Conservation (phyloP, 2,329 filamentous ascomycete species). For the Epichloe gansuensis region DNA sequence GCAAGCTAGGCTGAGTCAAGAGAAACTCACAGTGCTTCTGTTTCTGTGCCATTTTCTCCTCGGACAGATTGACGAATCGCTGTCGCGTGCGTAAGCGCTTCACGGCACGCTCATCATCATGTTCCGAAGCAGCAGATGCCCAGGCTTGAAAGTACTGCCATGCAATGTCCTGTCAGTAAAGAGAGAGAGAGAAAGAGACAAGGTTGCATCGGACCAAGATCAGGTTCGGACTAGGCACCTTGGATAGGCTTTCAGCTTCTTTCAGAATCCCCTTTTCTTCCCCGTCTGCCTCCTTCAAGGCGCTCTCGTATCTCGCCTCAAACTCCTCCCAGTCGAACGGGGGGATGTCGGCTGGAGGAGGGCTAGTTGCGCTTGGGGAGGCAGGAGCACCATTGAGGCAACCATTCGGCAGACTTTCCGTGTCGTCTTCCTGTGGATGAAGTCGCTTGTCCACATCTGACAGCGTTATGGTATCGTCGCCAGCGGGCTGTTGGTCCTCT, state of each 20-base stretch:
- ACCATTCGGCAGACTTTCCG: slow-evolving; percentile 24
- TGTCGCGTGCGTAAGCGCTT: slow-evolving; percentile 74
- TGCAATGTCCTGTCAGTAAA: background rate
- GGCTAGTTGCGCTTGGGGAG: slow-evolving; percentile 17
- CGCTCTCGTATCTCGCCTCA: slow-evolving; percentile 52
- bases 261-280: slow-evolving; percentile 53
- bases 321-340: slow-evolving; percentile 70
- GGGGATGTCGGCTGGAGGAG: slow-evolving; percentile 35
- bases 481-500: slow-evolving; percentile 7
- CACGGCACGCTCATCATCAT: slow-evolving; percentile 64
- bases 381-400: slow-evolving; percentile 18
- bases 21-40: slow-evolving; percentile 61
- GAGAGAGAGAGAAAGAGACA: background rate
- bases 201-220: background rate
- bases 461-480: slow-evolving; percentile 10
- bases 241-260: slow-evolving; percentile 55
- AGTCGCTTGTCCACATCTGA: slow-evolving; percentile 11
- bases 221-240: slow-evolving; percentile 28
- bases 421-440: slow-evolving; percentile 19
- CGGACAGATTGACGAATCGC: slow-evolving; percentile 61
- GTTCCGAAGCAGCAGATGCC: slow-evolving; percentile 56
- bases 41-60: slow-evolving; percentile 57
- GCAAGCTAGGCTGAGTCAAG: background rate
- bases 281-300: slow-evolving; percentile 47
- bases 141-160: slow-evolving; percentile 65